A percentile compares a stretch with the other conserved stretches of the same genome.
These are phyloP conservation scores for Pythium pyrilobum DNA, from an alignment of 352 stramenopile species.

Conservation along the genomic window DNA sequence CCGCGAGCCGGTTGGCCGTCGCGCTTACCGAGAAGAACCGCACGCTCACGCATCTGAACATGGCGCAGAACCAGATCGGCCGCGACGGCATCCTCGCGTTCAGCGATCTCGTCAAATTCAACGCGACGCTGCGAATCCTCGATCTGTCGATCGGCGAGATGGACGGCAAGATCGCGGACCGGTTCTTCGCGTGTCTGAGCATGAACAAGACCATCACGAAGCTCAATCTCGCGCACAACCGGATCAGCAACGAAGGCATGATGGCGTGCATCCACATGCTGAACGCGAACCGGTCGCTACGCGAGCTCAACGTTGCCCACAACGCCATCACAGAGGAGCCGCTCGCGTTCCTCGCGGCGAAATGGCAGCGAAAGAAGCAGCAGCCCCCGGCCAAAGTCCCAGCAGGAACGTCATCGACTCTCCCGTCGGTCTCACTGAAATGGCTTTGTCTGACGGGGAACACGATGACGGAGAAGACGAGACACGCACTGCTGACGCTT, in stretches of 20 bases:
- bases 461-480: constrained; percentile 53
- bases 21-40: constrained; percentile 40
- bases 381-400: neutral
- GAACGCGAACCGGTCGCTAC: constrained; percentile 44
- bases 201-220: constrained; percentile 51
- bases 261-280: constrained; percentile 52
- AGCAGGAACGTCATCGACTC: neutral
- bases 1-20: constrained; percentile 36
- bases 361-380: constrained; percentile 17
- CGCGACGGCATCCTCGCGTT: constrained; percentile 50
- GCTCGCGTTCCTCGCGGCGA: constrained; percentile 36
- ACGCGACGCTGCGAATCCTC: constrained; percentile 38
- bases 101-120: constrained; percentile 48
- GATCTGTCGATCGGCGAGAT: constrained; percentile 60
- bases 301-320: constrained; percentile 65
- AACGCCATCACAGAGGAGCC: constrained; percentile 77
- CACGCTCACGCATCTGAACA: constrained; percentile 42
- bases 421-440: constrained; percentile 18
- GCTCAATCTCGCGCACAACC: constrained; percentile 59
- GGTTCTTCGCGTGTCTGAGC: constrained; percentile 62
- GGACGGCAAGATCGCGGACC: constrained; percentile 44
- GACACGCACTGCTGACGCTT: constrained; percentile 24
- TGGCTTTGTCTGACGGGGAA: constrained; percentile 62
- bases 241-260: constrained; percentile 67
- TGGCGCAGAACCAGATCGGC: constrained; percentile 60